Evolutionary conservation across 2,329 filamentous ascomycete species (phyloP), one percentile per base, ranked within the genome.

Genomic region (Cercospora brassicicola): DNA sequence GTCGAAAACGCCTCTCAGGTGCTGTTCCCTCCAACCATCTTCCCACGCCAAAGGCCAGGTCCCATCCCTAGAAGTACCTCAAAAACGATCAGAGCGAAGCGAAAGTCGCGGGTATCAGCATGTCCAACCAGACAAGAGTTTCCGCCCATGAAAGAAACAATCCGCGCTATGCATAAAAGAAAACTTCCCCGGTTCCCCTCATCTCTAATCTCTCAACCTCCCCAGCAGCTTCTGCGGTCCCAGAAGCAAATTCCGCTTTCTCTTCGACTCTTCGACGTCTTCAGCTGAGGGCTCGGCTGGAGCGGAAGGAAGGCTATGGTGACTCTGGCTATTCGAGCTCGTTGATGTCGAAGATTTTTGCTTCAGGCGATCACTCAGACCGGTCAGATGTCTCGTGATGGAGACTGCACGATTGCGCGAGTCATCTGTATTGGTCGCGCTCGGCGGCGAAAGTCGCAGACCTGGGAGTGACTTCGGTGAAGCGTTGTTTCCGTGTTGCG

Each of bases 211-310:
- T 48, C 76, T 71, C 67, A 82, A 72, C 42, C 77, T 76, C 42
- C 78, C 75, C 36, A 82, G 69, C 42, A 82, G 73, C 71, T 81
- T 82, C 73, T 82, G 81, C 30, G 80, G 79, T 8, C 81, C 80
- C 1, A 82, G 72, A 62, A 80, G 67, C n/a, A 82, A 70, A 60
- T 80, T 79, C 62, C 76, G 79, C 71, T 81, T 82, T 64, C 78
- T 71, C 69, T 76, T 79, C 59, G 72, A 76, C 56, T 81, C 78
- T 9, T 80, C 77, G 6, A 28, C 45, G 18, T 78, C 77, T 20
- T 72, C 76, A 18, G 42, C 57, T 10, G 66, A 64, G 15, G 60
- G 42, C 6, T 67, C 64, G 28, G 70, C 70, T 13, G 57, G 13
- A 11, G 57, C 39, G 2, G 28, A 36, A 8, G 62, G 7, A 28